Percentiles rank a stretch among this genome's conserved stretches.
Conservation (phyloP, 2,329 filamentous ascomycete genomes). For the Alternaria gaisen region DNA sequence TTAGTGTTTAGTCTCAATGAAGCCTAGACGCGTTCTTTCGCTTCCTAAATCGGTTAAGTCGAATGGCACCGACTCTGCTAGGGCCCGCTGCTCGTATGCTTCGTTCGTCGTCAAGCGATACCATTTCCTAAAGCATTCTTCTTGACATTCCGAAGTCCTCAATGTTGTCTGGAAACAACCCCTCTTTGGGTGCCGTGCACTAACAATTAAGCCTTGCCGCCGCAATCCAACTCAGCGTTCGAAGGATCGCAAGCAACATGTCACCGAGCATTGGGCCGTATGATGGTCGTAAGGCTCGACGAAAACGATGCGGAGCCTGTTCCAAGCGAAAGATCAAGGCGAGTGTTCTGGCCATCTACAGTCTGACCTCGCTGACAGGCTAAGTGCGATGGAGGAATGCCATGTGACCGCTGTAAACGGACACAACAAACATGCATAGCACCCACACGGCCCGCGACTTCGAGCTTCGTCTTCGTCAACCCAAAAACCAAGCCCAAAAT, state of each 20-base stretch:
- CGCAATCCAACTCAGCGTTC: neutral
- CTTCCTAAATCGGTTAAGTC: slow-evolving; percentile 25
- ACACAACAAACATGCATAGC: slow-evolving; percentile 25
- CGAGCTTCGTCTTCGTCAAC: slow-evolving; percentile 28
- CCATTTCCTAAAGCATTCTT: neutral
- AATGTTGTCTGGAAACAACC: neutral
- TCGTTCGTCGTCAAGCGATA: neutral
- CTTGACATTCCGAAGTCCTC: neutral
- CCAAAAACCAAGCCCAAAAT: neutral
- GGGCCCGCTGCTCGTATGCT: slow-evolving; percentile 1
- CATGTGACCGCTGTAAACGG: slow-evolving; percentile 32
- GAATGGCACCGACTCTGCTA: slow-evolving; percentile 1
- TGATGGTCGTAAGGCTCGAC: slow-evolving; percentile 40
- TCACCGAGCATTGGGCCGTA: slow-evolving; percentile 31
- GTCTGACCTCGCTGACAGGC: neutral
- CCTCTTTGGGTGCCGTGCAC: neutral
- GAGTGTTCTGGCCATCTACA: neutral
- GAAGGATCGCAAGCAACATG: slow-evolving; percentile 13
- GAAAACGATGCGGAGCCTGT: slow-evolving; percentile 38
- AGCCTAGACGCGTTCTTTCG: slow-evolving; percentile 30
- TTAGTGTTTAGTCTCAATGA: slow-evolving; percentile 5
- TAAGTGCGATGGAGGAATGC: slow-evolving; percentile 36
- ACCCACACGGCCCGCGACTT: slow-evolving; percentile 6
- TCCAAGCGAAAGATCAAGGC: slow-evolving; percentile 39
- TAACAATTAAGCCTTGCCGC: neutral